Conservation (phyloP, 495 filamentous ascomycete species). For the Aspergillus heteromorphus region DNA sequence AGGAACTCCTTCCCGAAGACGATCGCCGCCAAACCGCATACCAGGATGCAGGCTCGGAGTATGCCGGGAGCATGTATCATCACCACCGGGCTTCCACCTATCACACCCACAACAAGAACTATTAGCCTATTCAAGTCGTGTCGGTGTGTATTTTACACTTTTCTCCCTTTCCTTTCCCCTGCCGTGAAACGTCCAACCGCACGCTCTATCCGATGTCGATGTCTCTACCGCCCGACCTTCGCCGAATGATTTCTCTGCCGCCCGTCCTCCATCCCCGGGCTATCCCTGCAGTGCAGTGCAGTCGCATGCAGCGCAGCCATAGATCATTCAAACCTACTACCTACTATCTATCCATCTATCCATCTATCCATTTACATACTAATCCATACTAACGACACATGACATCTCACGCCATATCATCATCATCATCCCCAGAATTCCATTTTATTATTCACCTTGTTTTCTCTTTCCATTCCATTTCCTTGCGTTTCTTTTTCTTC, state of each 20-base stretch:
- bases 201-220: background rate
- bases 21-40: constrained; percentile 76
- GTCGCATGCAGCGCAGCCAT: background rate
- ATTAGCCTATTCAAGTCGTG: constrained; percentile 20
- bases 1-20: constrained; percentile 86
- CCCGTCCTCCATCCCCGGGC: background rate
- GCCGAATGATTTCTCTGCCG: background rate
- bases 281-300: background rate
- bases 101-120: constrained; percentile 29
- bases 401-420: background rate
- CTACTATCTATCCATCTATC: no score
- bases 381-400: background rate
- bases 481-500: no score
- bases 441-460: no score
- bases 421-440: no score
- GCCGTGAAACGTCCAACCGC: no score
- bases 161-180: no score
- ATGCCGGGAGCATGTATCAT: constrained; percentile 55
- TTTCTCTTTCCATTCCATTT: no score
- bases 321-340: no score
- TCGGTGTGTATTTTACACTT: background rate
- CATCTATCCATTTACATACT: no score
- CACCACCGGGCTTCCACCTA: constrained; percentile 44
- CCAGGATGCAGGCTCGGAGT: constrained; percentile 58
- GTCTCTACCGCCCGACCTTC: background rate